Base-by-base conservation (phyloP, 176 grass and related monocot genomes). In the Carex cristatella region DNA sequence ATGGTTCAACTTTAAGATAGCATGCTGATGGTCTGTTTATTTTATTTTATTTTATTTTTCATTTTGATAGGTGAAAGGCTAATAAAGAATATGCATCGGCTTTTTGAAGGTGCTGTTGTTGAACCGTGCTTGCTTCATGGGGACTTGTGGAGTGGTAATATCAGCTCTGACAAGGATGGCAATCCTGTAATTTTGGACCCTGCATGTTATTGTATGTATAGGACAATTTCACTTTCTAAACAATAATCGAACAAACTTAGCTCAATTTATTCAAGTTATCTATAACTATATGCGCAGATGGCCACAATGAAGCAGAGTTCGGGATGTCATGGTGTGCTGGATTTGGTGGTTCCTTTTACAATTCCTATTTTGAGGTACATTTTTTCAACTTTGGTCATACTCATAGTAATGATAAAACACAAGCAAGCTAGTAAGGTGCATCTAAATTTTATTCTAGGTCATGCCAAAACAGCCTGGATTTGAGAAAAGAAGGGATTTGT, bases 241-340 rank as follows among this genome's bases (percentile, higher is more conserved):
- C 10, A 31, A 77, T 55, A 49, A n/a, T 38, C 33, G 49, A 32
- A 31, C 12, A 56, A 33, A 56, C 57, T 32, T 28, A 23, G 49
- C 11, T 33, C 11, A 77, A 55, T 62, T 42, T 85, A 74, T 61
- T 85, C 62, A 63, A 63, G 6, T 58, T 12, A 16, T 44, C 12
- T 84, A 30, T 12, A 46, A 79, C 28, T 60, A 86, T 65, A 56
- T 83, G 3, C 46, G 27, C 80, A 95, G 96, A 98, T 92, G 96
- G 93, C 27, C 91, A 98, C 70, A 92, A 92, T 35, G 96, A 98
- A 85, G 93, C 91, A 79, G 91, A 99, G 69, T 99, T 98, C 89
- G 90, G 96, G 61, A 98, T 99, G 96, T 99, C 96, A 56, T 99
- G 96, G 93, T 95, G 96, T 74, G 96, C 96, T 89, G 93, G 96